Evolutionary conservation across 441 rosid genomes (phyloP).

Genomic region (Populus trichocarpa): DNA sequence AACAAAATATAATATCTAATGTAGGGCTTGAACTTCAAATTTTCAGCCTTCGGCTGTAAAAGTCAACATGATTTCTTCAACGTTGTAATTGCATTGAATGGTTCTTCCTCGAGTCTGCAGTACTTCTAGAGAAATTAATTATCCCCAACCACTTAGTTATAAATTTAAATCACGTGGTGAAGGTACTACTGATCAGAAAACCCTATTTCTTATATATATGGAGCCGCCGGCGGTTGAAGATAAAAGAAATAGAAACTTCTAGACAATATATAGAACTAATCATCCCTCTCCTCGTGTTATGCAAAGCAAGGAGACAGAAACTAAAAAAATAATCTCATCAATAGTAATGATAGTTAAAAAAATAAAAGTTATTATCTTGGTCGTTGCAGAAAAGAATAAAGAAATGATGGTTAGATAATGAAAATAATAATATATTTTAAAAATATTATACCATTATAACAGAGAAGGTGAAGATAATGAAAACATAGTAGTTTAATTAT

Average conservation of each 20-base stretch:
- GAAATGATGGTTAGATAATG: no score
- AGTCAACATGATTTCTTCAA: background rate
- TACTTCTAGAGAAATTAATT: background rate
- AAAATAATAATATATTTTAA: no score
- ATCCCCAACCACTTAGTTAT: background rate
- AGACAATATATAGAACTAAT: background rate
- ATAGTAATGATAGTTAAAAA: no score
- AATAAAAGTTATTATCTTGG: no score
- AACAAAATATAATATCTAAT: background rate
- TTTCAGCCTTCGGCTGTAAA: background rate
- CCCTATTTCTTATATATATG: background rate
- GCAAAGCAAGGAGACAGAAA: no score
- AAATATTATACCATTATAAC: no score
- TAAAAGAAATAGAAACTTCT: background rate
- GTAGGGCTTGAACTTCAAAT: background rate
- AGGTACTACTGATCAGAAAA: background rate
- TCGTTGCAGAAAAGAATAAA: no score
- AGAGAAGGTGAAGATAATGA: no score
- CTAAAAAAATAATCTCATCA: no score
- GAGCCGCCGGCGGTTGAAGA: background rate
- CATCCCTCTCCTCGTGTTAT: background rate
- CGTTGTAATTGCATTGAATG: background rate
- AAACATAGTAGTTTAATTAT: no score
- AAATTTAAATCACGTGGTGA: background rate
- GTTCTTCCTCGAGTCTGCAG: background rate